These are phyloP conservation scores for Crithidia expoeki DNA, from an alignment of 208 protist genomes.

Conservation along the genomic window DNA sequence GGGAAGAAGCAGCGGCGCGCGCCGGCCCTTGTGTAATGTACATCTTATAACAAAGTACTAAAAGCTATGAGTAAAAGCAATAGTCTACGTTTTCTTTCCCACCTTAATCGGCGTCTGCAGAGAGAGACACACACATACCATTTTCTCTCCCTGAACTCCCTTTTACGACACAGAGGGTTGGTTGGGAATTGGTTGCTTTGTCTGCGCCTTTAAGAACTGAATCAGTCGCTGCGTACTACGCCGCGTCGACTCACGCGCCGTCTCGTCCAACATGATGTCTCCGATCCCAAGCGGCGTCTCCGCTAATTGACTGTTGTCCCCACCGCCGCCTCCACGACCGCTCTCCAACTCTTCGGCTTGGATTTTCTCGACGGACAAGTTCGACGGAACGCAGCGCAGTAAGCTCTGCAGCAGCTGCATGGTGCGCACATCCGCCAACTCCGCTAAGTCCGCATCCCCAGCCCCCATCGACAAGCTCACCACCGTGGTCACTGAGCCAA, in stretches of 20 bases:
- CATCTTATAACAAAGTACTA: not conserved
- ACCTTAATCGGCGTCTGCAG: too few relatives aligned
- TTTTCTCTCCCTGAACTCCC: not conserved
- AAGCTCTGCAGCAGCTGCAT: constrained; percentile 34
- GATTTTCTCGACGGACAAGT: not conserved
- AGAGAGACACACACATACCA: too few relatives aligned
- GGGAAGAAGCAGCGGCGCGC: not conserved
- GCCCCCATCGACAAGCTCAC: not conserved
- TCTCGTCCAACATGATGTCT: constrained; percentile 15
- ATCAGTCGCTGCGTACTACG: constrained; percentile 40
- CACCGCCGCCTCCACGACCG: not conserved
- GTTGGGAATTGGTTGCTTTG: constrained; percentile 1
- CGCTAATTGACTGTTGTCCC: not conserved
- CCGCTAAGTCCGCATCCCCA: constrained; percentile 1
- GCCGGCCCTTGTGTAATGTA: not conserved
- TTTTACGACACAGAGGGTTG: not conserved
- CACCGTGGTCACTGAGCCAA: not conserved
- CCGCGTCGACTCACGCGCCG: not conserved
- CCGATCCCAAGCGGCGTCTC: not conserved
- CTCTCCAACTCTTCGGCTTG: not conserved
- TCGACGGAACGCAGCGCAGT: constrained; percentile 7
- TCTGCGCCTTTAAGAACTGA: constrained; percentile 24
- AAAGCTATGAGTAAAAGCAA: too few relatives aligned
- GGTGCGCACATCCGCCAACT: constrained; percentile 28
- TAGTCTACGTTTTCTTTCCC: too few relatives aligned